phyloP scores from a whole-genome alignment of 345 rosid species.

The Citrus cavaleriei region DNA sequence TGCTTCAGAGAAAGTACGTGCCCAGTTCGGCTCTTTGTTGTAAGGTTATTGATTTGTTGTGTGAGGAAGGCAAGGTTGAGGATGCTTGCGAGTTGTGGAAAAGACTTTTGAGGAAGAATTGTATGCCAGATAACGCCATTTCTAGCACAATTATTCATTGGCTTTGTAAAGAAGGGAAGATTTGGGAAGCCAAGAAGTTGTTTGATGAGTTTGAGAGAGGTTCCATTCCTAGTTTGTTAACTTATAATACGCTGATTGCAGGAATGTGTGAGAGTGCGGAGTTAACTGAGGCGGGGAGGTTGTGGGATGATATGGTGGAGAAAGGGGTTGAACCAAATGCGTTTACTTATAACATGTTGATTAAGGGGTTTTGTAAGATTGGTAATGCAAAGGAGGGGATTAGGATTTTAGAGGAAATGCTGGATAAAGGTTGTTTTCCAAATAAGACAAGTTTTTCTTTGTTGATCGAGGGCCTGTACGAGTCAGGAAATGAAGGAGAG shows the following conservation, averaged over 20 bases:
- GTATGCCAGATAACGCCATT: constrained; percentile 72
- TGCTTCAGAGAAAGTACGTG: constrained; percentile 60
- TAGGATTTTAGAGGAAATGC: constrained; percentile 72
- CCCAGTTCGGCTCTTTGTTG: constrained; percentile 73
- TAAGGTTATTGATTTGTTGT: constrained; percentile 69
- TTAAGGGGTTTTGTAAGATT: constrained; percentile 57
- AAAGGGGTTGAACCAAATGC: constrained; percentile 70
- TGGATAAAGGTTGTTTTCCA: constrained; percentile 64
- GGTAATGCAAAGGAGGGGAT: constrained; percentile 72
- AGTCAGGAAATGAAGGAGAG: constrained; percentile 45
- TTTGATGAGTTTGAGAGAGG: constrained; percentile 78
- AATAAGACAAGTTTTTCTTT: constrained; percentile 44
- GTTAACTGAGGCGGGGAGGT: constrained; percentile 60
- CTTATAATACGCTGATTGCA: constrained; percentile 68
- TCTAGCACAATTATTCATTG: constrained; percentile 77
- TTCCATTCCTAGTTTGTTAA: constrained; percentile 62
- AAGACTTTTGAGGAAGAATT: constrained; percentile 63
- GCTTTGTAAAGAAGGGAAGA: constrained; percentile 74
- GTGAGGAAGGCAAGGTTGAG: constrained; percentile 61
- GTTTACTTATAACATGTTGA: constrained; percentile 66
- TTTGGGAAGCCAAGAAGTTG: constrained; percentile 66
- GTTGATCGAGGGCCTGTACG: constrained; percentile 49
- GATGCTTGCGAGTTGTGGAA: constrained; percentile 75
- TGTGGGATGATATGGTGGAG: constrained; percentile 94
- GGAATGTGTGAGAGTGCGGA: constrained; percentile 83